These are phyloP conservation scores for Aspergillus proliferans DNA, from an alignment of 2,329 filamentous ascomycete species.

Conservation along the genomic window DNA sequence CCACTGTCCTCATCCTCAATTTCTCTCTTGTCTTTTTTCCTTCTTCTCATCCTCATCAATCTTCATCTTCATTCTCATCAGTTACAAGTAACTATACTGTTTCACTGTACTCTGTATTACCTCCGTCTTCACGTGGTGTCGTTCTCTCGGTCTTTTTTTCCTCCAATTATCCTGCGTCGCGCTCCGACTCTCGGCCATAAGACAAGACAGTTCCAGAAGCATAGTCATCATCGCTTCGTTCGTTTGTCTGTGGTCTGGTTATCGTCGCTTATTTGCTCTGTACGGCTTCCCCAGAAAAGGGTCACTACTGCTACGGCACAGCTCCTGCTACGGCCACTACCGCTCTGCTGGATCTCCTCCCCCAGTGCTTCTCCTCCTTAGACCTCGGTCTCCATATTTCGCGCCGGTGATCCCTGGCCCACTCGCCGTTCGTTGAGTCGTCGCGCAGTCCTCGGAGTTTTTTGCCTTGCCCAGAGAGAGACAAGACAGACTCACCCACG, in stretches of 20 bases:
- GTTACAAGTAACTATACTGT: too few relatives aligned
- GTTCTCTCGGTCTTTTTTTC: background rate
- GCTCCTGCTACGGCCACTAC: too few relatives aligned
- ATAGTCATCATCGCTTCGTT: too few relatives aligned
- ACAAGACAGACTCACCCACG: background rate
- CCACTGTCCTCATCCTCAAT: conserved; percentile 3
- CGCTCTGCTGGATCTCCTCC: background rate
- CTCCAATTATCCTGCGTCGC: background rate
- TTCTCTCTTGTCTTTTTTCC: conserved; percentile 1
- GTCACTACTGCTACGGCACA: too few relatives aligned
- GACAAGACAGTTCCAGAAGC: too few relatives aligned
- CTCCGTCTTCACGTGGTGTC: background rate
- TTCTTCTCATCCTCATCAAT: background rate
- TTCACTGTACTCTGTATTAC: background rate
- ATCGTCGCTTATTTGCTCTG: too few relatives aligned
- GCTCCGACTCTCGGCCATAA: background rate
- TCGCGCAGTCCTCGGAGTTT: background rate
- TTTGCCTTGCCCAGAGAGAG: background rate
- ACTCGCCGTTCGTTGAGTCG: background rate
- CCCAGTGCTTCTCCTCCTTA: background rate
- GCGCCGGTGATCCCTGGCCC: background rate
- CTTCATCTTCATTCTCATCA: background rate
- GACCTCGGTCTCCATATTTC: background rate
- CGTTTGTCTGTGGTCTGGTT: too few relatives aligned
- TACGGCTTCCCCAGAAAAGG: too few relatives aligned